phyloP scores from a whole-genome alignment of 2,329 filamentous ascomycete species.

The Penicillium brasilianum region DNA sequence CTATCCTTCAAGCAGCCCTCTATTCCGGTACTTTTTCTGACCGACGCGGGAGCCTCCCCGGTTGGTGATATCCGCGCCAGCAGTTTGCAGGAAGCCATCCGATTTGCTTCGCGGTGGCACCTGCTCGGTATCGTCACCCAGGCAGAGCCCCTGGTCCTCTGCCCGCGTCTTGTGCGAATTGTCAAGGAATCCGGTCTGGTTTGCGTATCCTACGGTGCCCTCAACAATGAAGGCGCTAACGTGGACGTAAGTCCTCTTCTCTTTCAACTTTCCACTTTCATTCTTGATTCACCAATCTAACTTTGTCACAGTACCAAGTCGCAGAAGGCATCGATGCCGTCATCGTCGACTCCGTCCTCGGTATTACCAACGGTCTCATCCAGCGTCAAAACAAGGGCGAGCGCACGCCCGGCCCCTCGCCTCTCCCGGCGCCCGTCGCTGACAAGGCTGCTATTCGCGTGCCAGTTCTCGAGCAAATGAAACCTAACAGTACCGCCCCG shows the following conservation, averaged over 20 bases:
- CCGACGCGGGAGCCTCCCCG: conserved; percentile 78
- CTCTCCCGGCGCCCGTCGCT: conserved; percentile 23
- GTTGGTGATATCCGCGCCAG: conserved; percentile 90
- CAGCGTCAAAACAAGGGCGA: conserved; percentile 39
- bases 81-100: conserved; percentile 91
- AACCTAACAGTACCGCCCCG: conserved; percentile 23
- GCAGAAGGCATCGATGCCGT: conserved; percentile 96
- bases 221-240: conserved; percentile 86
- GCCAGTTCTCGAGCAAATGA: conserved; percentile 34
- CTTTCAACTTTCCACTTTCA: no score
- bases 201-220: conserved; percentile 88
- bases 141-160: conserved; percentile 86
- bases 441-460: conserved; percentile 31
- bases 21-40: conserved; percentile 93
- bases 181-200: conserved; percentile 94
- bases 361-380: conserved; percentile 88
- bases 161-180: conserved; percentile 84
- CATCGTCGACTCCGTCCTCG: conserved; percentile 93
- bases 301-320: conserved; percentile 71
- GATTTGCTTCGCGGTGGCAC: conserved; percentile 95
- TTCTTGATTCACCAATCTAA: neutral
- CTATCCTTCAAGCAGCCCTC: conserved; percentile 96
- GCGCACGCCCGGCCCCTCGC: conserved; percentile 33
- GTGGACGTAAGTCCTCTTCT: conserved; percentile 69
- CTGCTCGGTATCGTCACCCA: conserved; percentile 86